phyloP scores from a whole-genome alignment of 2,329 filamentous ascomycete genomes.

The Ascochyta viciae-villosae region DNA sequence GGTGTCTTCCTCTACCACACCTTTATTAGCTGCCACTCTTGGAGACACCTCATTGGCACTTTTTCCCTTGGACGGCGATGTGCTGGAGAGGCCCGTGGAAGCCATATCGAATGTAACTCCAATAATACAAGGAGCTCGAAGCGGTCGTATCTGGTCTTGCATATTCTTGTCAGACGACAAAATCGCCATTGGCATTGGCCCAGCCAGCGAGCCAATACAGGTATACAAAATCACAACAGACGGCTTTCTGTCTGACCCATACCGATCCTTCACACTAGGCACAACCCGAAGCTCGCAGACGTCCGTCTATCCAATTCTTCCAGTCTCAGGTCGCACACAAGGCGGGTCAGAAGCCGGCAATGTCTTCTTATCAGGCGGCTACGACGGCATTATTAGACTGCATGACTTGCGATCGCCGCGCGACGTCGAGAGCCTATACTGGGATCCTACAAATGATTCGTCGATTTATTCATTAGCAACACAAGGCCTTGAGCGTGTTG shows the following conservation, averaged over 20 bases:
- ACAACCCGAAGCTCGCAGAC: slow-evolving; percentile 25
- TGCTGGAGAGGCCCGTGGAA: slow-evolving; percentile 34
- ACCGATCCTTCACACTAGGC: slow-evolving; percentile 51
- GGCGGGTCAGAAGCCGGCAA: slow-evolving; percentile 51
- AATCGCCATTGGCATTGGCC: slow-evolving; percentile 60
- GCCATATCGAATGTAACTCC: slow-evolving; percentile 29
- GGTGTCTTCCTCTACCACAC: slow-evolving; percentile 49
- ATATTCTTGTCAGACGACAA: slow-evolving; percentile 59
- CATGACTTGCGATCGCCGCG: slow-evolving; percentile 66
- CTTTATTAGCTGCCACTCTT: slow-evolving; percentile 60
- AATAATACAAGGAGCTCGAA: slow-evolving; percentile 16
- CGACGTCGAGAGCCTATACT: slow-evolving; percentile 58
- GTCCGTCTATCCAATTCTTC: slow-evolving; percentile 56
- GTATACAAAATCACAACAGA: slow-evolving; percentile 59
- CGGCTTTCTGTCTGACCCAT: slow-evolving; percentile 49
- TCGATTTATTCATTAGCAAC: slow-evolving; percentile 65
- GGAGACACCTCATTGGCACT: slow-evolving; percentile 56
- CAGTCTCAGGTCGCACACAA: slow-evolving; percentile 45
- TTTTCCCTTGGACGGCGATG: slow-evolving; percentile 46
- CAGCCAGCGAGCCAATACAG: slow-evolving; percentile 53
- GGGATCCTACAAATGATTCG: slow-evolving; percentile 64
- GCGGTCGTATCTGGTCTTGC: slow-evolving; percentile 56
- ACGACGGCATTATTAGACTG: slow-evolving; percentile 63
- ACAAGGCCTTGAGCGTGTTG: slow-evolving; percentile 63
- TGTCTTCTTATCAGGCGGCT: slow-evolving; percentile 66